Evolutionary conservation across 768 basidiomycete genomes (phyloP), one percentile per base, ranked within the genome.

Genomic region (Amyloporia xantha): DNA sequence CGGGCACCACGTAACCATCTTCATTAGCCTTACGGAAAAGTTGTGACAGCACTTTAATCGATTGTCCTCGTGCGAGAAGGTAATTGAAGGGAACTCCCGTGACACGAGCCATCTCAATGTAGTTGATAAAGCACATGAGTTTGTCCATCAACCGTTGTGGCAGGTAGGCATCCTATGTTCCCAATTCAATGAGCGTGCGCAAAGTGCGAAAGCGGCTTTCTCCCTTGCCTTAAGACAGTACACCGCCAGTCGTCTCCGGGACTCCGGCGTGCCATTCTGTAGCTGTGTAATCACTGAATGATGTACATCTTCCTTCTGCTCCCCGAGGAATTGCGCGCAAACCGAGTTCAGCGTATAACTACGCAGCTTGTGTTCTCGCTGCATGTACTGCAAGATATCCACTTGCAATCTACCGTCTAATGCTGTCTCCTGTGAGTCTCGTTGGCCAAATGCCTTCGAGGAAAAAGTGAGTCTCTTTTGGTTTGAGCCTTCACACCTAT

Each of bases 31-130:
- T 91, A 43, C 96, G 83, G 69, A 81, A 97, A 5, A 99, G 76
- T 63, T 99, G 96, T 7, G 93, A 96, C 48, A 99, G 74, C 40
- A 99, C 96, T 64, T 98, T 99, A 76, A 99, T 97, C 36, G 95
- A 97, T 65, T 99, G 96, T 1, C 96, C 96, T 35, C 95, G 81
- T 17, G 93, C 76, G 6, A 99, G 75, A 5, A 99, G 76, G 64
- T 81, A 97, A 61, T 97, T 98, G 78, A 99, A 99, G 0, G 96
- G 96, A 10, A 99, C 93, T n/a, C 96, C 96, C 0, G 96, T 99
- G 3, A 99, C 96, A 64, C 96, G 89, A n/a, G 96, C 78, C 96
- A 99, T 98, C 66, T 99, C 96, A 40, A 82, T 85, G 62, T 96
- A 97, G 66, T 99, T 99, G 66, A 99, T 85, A 60, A 99, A 93